These are phyloP conservation scores for Ganoderma boninense DNA, from an alignment of 1,284 basidiomycete genomes.

Conservation along the genomic window DNA sequence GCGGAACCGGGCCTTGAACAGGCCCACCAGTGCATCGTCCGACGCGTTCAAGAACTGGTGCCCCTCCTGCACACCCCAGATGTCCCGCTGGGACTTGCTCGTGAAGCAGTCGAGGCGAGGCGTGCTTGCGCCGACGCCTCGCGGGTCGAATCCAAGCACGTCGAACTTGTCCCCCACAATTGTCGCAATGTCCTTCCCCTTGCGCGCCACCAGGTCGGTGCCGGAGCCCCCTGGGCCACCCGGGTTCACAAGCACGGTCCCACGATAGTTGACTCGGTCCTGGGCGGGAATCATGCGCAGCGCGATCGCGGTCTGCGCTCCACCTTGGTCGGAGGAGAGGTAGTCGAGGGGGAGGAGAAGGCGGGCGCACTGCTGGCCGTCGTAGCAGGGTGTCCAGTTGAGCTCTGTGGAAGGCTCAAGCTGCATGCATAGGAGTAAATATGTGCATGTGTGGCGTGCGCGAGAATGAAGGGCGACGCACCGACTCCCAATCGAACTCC, in stretches of 20 bases:
- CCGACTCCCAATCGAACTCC: not conserved
- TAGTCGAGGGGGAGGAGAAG: constrained; percentile 49
- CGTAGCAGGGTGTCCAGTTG: constrained; percentile 37
- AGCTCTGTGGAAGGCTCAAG: constrained; percentile 29
- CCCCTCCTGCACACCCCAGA: constrained; percentile 25
- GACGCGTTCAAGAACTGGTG: constrained; percentile 21
- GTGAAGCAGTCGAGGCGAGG: constrained; percentile 31
- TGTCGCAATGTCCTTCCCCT: constrained; percentile 9
- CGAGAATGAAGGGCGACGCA: not conserved
- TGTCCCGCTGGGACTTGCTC: constrained; percentile 23
- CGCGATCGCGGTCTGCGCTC: constrained; percentile 46
- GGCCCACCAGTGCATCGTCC: constrained; percentile 19
- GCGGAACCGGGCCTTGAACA: constrained; percentile 20
- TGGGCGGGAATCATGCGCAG: constrained; percentile 41
- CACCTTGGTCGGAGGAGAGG: constrained; percentile 28
- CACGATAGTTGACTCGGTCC: constrained; percentile 45
- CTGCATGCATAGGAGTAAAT: constrained; percentile 5
- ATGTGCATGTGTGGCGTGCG: not conserved
- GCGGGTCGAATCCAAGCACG: constrained; percentile 50
- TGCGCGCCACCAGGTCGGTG: constrained; percentile 25
- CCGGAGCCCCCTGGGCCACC: constrained; percentile 62
- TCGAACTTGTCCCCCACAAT: constrained; percentile 48
- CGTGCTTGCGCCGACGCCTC: constrained; percentile 30
- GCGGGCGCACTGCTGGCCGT: constrained; percentile 36
- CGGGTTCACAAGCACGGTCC: constrained; percentile 60